These are phyloP conservation scores for Plasmodium adleri DNA, from an alignment of 169 alveolate species.

Conservation along the genomic window DNA sequence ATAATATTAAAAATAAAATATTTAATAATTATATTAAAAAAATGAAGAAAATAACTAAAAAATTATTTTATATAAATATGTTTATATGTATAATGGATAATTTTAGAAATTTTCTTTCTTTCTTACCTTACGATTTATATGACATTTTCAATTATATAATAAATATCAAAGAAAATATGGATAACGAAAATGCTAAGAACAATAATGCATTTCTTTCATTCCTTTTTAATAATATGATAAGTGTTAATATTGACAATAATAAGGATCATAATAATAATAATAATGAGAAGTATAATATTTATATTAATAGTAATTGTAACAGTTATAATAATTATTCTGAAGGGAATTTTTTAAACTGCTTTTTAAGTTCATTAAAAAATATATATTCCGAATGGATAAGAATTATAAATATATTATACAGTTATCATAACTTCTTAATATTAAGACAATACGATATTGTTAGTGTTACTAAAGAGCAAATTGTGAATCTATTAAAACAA, in stretches of 20 bases:
- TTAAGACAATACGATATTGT: constrained; percentile 52
- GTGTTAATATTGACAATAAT: too few relatives aligned
- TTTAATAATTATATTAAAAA: constrained; percentile 72
- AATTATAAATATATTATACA: constrained; percentile 36
- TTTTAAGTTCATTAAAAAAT: constrained; percentile 40
- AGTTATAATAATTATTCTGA: constrained; percentile 30
- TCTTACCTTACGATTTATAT: constrained; percentile 45
- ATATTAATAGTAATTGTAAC: too few relatives aligned
- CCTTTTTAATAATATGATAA: not conserved
- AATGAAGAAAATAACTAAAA: constrained; percentile 47
- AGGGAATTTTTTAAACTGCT: constrained; percentile 64
- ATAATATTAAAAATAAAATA: constrained; percentile 20
- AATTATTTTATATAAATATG: constrained; percentile 50
- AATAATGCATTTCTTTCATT: not conserved
- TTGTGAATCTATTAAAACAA: constrained; percentile 22
- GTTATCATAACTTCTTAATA: constrained; percentile 52
- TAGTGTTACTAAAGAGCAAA: constrained; percentile 44
- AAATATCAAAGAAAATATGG: constrained; percentile 19
- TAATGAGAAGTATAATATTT: not conserved
- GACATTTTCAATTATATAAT: constrained; percentile 67
- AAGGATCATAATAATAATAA: constrained; percentile 6
- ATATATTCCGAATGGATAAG: constrained; percentile 58
- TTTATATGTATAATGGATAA: constrained; percentile 46
- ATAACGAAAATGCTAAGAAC: constrained; percentile 13
- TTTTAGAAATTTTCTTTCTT: constrained; percentile 62